Conservation (phyloP, 805 yeast species). For the Teunomyces aglyptinius region DNA sequence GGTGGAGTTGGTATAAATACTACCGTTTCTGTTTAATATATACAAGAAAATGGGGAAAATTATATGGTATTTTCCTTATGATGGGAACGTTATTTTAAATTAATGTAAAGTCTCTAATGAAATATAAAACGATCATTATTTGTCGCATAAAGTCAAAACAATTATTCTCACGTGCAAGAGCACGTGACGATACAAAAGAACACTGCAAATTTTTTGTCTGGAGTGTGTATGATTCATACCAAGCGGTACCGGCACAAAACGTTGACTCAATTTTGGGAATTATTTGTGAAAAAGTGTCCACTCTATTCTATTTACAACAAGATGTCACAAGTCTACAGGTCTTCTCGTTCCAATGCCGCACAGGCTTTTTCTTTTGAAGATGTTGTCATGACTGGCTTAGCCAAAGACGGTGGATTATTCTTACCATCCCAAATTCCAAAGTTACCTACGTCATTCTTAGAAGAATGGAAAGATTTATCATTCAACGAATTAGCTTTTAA, state of each 20-base stretch:
- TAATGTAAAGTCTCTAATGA: background rate
- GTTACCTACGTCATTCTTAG: constrained; percentile 53
- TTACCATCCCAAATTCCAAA: constrained; percentile 81
- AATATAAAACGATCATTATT: background rate
- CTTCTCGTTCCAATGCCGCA: constrained; percentile 63
- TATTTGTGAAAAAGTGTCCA: background rate
- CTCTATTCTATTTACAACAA: background rate
- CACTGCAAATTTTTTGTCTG: background rate
- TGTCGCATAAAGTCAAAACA: background rate
- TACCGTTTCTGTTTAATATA: background rate
- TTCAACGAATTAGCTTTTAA: constrained; percentile 88
- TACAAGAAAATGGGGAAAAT: background rate
- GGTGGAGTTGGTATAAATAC: background rate
- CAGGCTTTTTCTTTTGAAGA: constrained; percentile 70
- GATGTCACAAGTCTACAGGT: constrained; percentile 64
- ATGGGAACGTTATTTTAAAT: background rate
- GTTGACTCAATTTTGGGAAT: background rate
- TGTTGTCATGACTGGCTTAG: constrained; percentile 85
- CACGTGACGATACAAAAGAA: background rate
- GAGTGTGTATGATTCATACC: background rate
- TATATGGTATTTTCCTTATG: background rate
- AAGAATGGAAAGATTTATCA: constrained; percentile 67
- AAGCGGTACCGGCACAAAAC: constrained; percentile 2
- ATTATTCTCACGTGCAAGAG: background rate
- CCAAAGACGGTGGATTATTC: constrained; percentile 95